These are phyloP conservation scores for Alternaria gansuensis DNA, from an alignment of 2,329 filamentous ascomycete species.

Conservation along the genomic window DNA sequence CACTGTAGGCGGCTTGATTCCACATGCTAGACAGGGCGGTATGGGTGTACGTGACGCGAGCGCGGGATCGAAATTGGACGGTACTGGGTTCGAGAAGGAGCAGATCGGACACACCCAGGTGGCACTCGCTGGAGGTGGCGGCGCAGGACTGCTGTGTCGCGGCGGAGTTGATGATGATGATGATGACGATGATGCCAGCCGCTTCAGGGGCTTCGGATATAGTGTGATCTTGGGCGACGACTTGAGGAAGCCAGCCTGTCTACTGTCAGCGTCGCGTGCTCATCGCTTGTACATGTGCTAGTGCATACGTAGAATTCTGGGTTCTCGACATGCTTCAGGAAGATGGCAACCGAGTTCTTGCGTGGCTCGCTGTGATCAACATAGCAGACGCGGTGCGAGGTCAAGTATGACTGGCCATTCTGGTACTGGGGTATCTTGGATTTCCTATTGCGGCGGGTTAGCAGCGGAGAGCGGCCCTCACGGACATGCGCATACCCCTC, in stretches of 20 bases:
- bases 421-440: slow-evolving; percentile 94
- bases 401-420: slow-evolving; percentile 95
- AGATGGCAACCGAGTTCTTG: slow-evolving; percentile 82
- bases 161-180: slow-evolving; percentile 44
- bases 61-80: slow-evolving; percentile 89
- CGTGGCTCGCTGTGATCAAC: slow-evolving; percentile 88
- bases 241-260: slow-evolving; percentile 86
- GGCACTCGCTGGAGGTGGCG: slow-evolving; percentile 66
- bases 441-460: slow-evolving; percentile 67
- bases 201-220: slow-evolving; percentile 79
- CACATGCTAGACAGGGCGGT: slow-evolving; percentile 89
- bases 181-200: slow-evolving; percentile 50
- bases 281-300: neutral
- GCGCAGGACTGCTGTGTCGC: slow-evolving; percentile 51
- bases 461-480: slow-evolving; percentile 17
- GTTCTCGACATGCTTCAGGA: slow-evolving; percentile 89
- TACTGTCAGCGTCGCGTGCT: slow-evolving; percentile 23
- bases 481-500: slow-evolving; percentile 75
- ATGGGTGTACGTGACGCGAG: slow-evolving; percentile 80
- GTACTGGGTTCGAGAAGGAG: slow-evolving; percentile 91
- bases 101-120: slow-evolving; percentile 98
- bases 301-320: slow-evolving; percentile 71
- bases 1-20: slow-evolving; percentile 86
- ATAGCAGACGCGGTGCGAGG: slow-evolving; percentile 94
- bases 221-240: slow-evolving; percentile 94